Base-by-base conservation (phyloP, 164 flowering plant species). In the Warburgia ugandensis region DNA sequence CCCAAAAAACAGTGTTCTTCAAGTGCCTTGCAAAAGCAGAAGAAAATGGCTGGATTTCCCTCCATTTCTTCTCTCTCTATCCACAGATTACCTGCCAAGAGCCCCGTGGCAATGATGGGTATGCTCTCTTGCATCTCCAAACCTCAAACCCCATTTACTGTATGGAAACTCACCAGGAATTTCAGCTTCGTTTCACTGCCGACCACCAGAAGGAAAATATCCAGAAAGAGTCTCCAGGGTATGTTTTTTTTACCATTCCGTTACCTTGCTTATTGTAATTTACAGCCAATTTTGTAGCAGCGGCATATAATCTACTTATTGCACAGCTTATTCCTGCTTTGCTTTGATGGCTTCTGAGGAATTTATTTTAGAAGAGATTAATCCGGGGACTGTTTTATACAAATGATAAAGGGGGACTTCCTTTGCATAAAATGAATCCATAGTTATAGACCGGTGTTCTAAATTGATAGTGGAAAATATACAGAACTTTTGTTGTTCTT, bases 191-290 rank as follows among this genome's bases (percentile, higher is more conserved):
- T 60, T 32, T 52, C 74, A 9, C 45, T 64, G 29, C 58, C 74
- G 4, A 35, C 61, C 48, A 10, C 46, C 11, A 62, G 56, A 43
- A 30, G 7, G n/a, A 66, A 55, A 40, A 57, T 61, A 1, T 46
- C 21, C 45, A 58, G 45, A 36, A 61, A 31, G 12, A 25, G 53
- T 13, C 50, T 70, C 38, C 75, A 63, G 68, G 79, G 79, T 73
- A 48, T 10, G 20, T 42, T 2, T 11, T 28, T 5, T 27, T 43
- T 13, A 20, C 21, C 21, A 17, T 44, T 27, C 31, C 7, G 2
- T 0, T 45, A 3, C 5, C 5, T 51, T 26, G 1, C 0, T 35
- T 6, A 19, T 40, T 10, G 20, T 13, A 13, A 16, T 11, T 10
- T 20, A 29, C 12, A 7, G n/a, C n/a, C n/a, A n/a, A n/a, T n/a